Evolutionary conservation across 2,329 filamentous ascomycete genomes (phyloP), one percentile per base, ranked within the genome.

Genomic region (Monilinia fructicola): DNA sequence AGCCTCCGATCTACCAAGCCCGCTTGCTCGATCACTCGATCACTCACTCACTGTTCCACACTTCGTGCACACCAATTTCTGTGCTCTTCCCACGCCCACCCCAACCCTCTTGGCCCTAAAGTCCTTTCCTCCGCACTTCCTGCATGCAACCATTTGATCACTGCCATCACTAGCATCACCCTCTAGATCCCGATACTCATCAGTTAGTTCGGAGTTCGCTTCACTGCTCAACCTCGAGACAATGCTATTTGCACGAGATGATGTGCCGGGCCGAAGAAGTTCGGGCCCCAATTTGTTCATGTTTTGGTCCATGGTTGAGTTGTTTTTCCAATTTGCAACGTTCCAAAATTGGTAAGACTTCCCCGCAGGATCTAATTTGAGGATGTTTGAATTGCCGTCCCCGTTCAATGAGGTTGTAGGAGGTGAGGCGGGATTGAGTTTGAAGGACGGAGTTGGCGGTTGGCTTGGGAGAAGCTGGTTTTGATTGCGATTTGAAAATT

Each of bases 41-140:
- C 74, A 69, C 46, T 73, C 74, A 9, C 70, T 69, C 14, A 70
- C 68, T 54, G 72, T 76, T 3, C 82, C 82, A 69, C 82, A 91
- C 55, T 80, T 81, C 46, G 82, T 82, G 75, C 89, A 91, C n/a
- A 87, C 81, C 70, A 90, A 76, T 68, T 80, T 81, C 74, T 86
- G 84, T 63, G 79, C 81, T 53, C 78, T 80, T 10, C 82, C 82
- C 38, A 79, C 81, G 63, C 79, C 81, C 54, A 78, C 80, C 38
- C 79, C 81, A 4, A 82, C 78, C 68, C 83, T 85, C 70, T 83
- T 85, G 1, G 84, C 84, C 70, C 85, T 85, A 71, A 92, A 92
- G 68, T 87, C 85, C 26, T 78, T 82, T 1, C 84, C 82, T 5
- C 83, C 82, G 73, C 89, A 92, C 68, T 81, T 82, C 28, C 80